Evolutionary conservation across 2,329 filamentous ascomycete species (phyloP).

Genomic region (Sporothrix pseudoabietina): DNA sequence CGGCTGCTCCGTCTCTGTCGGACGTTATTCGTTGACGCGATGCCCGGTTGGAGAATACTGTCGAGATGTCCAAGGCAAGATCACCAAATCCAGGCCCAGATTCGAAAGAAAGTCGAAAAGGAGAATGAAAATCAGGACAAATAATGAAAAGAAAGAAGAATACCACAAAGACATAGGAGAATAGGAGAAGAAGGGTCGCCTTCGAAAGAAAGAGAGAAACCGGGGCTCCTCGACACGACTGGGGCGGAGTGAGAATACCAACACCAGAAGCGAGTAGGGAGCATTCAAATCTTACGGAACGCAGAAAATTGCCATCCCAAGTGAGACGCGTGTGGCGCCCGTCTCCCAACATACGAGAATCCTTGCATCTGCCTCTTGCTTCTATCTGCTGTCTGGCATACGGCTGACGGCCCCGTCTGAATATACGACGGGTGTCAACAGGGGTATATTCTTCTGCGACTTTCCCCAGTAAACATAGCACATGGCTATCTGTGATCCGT

Average conservation of each 20-base stretch:
- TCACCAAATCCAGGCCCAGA: background rate
- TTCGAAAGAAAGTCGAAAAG: background rate
- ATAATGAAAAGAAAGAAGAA: background rate
- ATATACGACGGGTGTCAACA: background rate
- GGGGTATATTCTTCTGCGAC: background rate
- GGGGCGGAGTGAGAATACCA: background rate
- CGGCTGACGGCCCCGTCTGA: background rate
- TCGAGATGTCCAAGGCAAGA: background rate
- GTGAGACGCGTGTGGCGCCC: background rate
- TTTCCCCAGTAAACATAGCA: background rate
- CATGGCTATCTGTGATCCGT: background rate
- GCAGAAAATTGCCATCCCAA: background rate
- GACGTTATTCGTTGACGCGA: background rate
- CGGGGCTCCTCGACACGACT: background rate
- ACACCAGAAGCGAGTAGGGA: background rate
- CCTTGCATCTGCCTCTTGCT: background rate
- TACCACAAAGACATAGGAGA: background rate
- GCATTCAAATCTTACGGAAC: background rate
- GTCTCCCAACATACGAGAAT: constrained; percentile 2
- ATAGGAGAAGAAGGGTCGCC: background rate
- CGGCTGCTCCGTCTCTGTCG: background rate
- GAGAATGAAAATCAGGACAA: background rate
- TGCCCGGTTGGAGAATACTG: background rate
- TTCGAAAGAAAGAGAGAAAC: background rate
- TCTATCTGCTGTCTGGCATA: no score